A percentile compares a stretch with the other conserved stretches of the same genome.
Evolutionary conservation across 176 grass and related monocot genomes (phyloP).

Genomic region (Musa acuminata): DNA sequence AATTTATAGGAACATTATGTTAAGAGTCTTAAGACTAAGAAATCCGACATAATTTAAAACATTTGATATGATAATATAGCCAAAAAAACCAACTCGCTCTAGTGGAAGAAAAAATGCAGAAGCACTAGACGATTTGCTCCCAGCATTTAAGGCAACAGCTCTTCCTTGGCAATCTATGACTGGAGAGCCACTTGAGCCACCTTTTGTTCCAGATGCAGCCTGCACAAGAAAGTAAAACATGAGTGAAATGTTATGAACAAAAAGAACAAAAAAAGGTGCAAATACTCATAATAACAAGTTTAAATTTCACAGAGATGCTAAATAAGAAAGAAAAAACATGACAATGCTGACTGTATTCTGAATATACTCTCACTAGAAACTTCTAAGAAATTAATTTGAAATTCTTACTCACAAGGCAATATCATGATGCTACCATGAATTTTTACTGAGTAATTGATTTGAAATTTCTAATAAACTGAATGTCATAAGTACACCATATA

Average conservation of each 20-base stretch:
- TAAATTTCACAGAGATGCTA: too few relatives aligned
- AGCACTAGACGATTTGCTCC: conserved; percentile 96
- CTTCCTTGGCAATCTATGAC: conserved; percentile 97
- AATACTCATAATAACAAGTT: too few relatives aligned
- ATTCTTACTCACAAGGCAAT: neutral
- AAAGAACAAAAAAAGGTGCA: too few relatives aligned
- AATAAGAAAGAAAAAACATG: too few relatives aligned
- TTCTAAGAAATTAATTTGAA: too few relatives aligned
- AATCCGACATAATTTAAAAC: neutral
- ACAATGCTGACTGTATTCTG: too few relatives aligned
- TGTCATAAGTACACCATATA: too few relatives aligned
- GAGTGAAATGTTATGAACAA: too few relatives aligned
- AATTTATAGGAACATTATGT: neutral
- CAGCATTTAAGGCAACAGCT: conserved; percentile 97
- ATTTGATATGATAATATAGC: neutral
- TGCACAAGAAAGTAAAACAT: conserved; percentile 30
- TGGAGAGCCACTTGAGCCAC: conserved; percentile 95
- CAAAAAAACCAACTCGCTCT: conserved; percentile 46
- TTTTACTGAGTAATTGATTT: neutral
- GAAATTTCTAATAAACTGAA: too few relatives aligned
- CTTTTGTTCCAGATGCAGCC: conserved; percentile 99
- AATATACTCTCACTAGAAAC: too few relatives aligned
- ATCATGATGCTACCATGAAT: neutral
- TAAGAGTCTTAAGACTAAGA: neutral
- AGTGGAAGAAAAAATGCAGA: conserved; percentile 98